These are phyloP conservation scores for Trichoderma breve DNA, from an alignment of 2,329 filamentous ascomycete genomes.

Conservation along the genomic window DNA sequence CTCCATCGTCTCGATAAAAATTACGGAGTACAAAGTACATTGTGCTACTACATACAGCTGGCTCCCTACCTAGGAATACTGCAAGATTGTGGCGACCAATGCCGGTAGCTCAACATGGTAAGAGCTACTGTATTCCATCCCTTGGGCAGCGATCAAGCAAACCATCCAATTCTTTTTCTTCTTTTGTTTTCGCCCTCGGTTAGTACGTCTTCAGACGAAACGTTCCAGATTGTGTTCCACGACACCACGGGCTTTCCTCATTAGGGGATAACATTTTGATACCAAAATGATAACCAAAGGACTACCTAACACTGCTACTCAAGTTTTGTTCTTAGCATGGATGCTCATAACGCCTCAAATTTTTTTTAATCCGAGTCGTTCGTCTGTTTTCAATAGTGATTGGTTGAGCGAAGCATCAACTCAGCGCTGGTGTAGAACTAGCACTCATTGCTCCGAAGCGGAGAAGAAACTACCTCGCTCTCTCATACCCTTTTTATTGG, in stretches of 20 bases:
- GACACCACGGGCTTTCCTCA: neutral
- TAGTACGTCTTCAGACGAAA: neutral
- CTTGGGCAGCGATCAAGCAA: conserved; percentile 11
- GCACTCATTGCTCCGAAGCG: neutral
- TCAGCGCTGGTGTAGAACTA: neutral
- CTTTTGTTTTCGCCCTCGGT: neutral
- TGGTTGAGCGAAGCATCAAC: neutral
- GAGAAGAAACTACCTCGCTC: neutral
- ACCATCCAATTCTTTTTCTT: neutral
- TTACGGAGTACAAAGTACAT: neutral
- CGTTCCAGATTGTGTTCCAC: neutral
- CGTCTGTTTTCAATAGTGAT: neutral
- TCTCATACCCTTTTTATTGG: neutral
- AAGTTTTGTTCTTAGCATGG: neutral
- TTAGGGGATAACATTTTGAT: no score
- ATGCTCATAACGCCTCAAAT: neutral
- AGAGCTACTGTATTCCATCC: neutral
- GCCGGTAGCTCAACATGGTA: conserved; percentile 16
- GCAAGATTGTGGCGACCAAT: conserved; percentile 10
- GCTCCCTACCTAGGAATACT: neutral
- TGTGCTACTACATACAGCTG: neutral
- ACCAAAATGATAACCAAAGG: neutral
- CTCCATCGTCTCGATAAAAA: neutral
- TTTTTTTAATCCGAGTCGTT: neutral
- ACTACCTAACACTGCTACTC: neutral